Base-by-base conservation (phyloP, 805 yeast species). In the Jamesozyma lodderae region DNA sequence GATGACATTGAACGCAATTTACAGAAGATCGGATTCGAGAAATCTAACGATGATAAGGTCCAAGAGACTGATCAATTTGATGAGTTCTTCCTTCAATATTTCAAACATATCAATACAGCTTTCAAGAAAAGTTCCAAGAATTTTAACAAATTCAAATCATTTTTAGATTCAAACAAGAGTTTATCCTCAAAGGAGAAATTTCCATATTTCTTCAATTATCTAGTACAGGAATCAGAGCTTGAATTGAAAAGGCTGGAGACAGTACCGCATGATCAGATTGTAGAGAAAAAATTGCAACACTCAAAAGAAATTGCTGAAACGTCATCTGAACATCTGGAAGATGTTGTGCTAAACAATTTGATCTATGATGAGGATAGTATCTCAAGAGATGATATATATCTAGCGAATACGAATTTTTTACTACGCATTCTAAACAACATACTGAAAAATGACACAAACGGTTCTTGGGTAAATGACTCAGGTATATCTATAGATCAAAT, bases 401-500 rank as follows among this genome's bases (percentile, higher is more conserved):
- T 52, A 25, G 38, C 38, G 2, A 49, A 47, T 27, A 42, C 48
- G 4, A 51, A 49, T 23, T 44, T 46, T 17, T 19, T 56, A 18
- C 44, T 52, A 15, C 41, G 45, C 30, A 40, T 55, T 8, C 31
- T 53, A 19, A 37, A 41, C 14, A 48, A 49, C 37, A 37, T 53
- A n/a, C n/a, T n/a, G n/a, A n/a, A n/a, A n/a, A n/a, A n/a, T n/a
- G n/a, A n/a, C n/a, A n/a, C n/a, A n/a, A n/a, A n/a, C n/a, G n/a
- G n/a, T n/a, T n/a, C n/a, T n/a, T n/a, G 40, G 6, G 41, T 44
- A 6, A 33, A 43, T 6, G 37, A 40, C 16, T 31, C 40, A 15
- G 32, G 49, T 10, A 31, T 48, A 6, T 38, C 55, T 1, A 37
- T 69, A 4, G 70, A 66, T 6, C 54, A 59, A 33, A 44, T 60